Conservation (phyloP, 345 rosid genomes). For the Excoecaria agallocha region DNA sequence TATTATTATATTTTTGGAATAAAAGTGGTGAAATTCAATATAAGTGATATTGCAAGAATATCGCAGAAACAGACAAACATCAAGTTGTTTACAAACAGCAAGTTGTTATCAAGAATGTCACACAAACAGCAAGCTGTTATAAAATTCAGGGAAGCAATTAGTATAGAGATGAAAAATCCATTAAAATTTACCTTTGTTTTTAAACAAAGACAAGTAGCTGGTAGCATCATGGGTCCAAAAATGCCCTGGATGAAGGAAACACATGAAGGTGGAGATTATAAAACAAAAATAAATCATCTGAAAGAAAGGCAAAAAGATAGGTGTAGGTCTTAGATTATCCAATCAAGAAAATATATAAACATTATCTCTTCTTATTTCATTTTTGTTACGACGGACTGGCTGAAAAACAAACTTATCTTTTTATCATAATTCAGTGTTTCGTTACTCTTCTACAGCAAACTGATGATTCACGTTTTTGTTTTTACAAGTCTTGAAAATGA, state of each 20-base stretch:
- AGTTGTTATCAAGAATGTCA: too few species aligned
- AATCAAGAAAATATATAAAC: not conserved
- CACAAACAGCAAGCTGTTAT: too few species aligned
- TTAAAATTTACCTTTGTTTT: too few species aligned
- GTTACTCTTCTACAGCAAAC: slow-evolving; percentile 11
- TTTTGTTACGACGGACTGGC: not conserved
- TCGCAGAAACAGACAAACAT: too few species aligned
- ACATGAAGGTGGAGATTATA: slow-evolving; percentile 13
- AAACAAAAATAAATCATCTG: not conserved
- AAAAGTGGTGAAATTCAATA: too few species aligned
- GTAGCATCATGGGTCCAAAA: slow-evolving; percentile 21
- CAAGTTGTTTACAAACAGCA: too few species aligned
- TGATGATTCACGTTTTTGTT: not conserved
- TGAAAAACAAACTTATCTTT: not conserved
- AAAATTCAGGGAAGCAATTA: too few species aligned
- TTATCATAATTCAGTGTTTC: slow-evolving; percentile 7
- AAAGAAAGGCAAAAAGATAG: not conserved
- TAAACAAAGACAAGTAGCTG: too few species aligned
- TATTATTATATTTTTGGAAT: too few species aligned
- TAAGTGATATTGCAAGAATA: too few species aligned
- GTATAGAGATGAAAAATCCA: too few species aligned
- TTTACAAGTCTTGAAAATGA: not conserved
- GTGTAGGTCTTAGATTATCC: slow-evolving; percentile 9
- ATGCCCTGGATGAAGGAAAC: slow-evolving; percentile 48
- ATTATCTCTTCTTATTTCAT: not conserved